Evolutionary conservation across 176 grass and related monocot species (phyloP).

Genomic region (Eremochloa ophiuroides): DNA sequence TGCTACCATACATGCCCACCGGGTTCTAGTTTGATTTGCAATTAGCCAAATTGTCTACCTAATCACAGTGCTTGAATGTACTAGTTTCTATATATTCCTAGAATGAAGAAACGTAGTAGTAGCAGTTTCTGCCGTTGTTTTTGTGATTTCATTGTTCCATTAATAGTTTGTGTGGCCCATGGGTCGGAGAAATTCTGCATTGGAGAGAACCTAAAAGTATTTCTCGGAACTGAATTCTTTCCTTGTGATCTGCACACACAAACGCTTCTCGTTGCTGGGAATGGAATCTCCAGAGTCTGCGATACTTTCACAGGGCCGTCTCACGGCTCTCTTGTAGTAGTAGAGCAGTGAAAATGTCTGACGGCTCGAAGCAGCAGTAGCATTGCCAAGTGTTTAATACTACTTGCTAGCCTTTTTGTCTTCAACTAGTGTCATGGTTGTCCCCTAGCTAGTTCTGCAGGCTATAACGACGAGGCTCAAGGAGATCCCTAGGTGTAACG

Average conservation of each 20-base stretch:
- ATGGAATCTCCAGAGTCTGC: constrained; percentile 20
- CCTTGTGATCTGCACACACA: not conserved
- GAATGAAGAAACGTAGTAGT: not conserved
- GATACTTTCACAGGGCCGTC: not conserved
- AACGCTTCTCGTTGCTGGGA: constrained; percentile 22
- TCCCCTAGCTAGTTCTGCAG: constrained; percentile 26
- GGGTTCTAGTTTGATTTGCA: not conserved
- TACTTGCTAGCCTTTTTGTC: constrained; percentile 40
- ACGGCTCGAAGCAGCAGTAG: not conserved
- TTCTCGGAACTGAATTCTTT: not conserved
- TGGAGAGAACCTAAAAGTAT: not conserved
- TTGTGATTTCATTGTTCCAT: not conserved
- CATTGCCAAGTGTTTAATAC: not conserved
- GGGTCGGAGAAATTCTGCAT: not conserved
- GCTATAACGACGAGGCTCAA: constrained; percentile 20
- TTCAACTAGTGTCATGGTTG: constrained; percentile 7
- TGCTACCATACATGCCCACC: not conserved
- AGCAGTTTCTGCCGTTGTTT: too few relatives aligned
- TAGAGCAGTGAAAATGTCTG: not conserved
- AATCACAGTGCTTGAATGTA: not conserved
- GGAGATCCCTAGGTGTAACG: constrained; percentile 20
- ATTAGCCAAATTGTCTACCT: not conserved
- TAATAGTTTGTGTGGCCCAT: not conserved
- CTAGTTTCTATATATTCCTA: not conserved
- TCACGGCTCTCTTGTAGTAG: not conserved